Evolutionary conservation across 495 filamentous ascomycete genomes (phyloP), one percentile per base, ranked within the genome.

Genomic region (Penicillium mononematosum): DNA sequence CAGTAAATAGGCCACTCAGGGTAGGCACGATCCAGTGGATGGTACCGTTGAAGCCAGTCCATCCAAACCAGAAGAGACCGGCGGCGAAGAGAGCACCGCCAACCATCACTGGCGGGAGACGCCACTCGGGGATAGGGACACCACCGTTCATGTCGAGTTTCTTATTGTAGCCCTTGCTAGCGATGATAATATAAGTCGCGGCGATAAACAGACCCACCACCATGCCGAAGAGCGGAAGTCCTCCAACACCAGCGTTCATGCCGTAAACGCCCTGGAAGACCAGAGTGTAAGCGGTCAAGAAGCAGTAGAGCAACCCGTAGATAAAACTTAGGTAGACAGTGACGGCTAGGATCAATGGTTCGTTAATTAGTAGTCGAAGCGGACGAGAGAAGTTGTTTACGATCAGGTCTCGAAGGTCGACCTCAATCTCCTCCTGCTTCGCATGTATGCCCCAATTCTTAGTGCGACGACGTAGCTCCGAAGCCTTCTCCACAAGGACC

Each of bases 361-460:
- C 70, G 8, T 59, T 50, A 43, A 72, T 29, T 2, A 72, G 54
- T 27, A 72, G 55, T 4, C 60, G 62, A 8, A 72, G 50, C 3
- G 69, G 69, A 38, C 68, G 68, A 5, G 68, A 70, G 22, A 72
- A 70, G 50, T 72, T 72, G 57, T 72, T 72, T 2, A 68, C 44
- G 6, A 72, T 63, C 46, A 81, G 68, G 45, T 93, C 88, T 19
- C 75, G 71, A 61, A 95, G 78, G 71, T 94, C 88, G 53, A 97
- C 80, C 69, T 95, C 91, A 59, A 95, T 91, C 74, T 96, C 90
- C 64, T 96, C 92, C 69, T 96, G 90, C 69, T 91, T 92, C 41
- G 92, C 92, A 72, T 96, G 92, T 61, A 97, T 95, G 45, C 90
- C 90, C 91, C 92, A 96, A 75, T 96, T 94, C 66, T 85, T 83